These are phyloP conservation scores for Leptographium radiaticola DNA, from an alignment of 2,329 filamentous ascomycete genomes.

Conservation along the genomic window DNA sequence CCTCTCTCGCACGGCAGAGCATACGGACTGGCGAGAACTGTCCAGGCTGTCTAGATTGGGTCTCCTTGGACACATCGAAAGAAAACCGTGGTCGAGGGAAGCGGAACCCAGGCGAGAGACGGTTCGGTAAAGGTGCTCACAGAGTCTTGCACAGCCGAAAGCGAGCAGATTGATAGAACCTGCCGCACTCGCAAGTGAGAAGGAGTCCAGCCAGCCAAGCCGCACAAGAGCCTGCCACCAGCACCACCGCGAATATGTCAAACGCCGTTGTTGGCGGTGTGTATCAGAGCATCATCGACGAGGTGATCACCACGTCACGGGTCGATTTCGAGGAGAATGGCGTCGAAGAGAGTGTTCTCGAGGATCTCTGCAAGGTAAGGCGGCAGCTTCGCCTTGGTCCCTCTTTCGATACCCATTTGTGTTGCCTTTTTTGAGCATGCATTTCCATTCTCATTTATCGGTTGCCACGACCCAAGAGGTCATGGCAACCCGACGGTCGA, in stretches of 20 bases:
- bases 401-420: background rate
- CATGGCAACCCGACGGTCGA: background rate
- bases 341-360: slow-evolving; percentile 73
- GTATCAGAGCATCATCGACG: slow-evolving; percentile 65
- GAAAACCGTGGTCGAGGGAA: too few relatives aligned
- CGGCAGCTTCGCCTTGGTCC: background rate
- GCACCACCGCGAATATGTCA: slow-evolving; percentile 30
- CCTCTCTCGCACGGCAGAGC: too few relatives aligned
- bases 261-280: slow-evolving; percentile 56
- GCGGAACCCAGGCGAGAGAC: too few relatives aligned
- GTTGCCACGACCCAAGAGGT: background rate
- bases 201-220: too few relatives aligned
- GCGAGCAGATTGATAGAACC: too few relatives aligned
- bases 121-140: too few relatives aligned
- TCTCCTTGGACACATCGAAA: too few relatives aligned
- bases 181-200: too few relatives aligned
- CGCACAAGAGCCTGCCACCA: background rate
- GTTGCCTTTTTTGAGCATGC: background rate
- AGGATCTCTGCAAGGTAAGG: slow-evolving; percentile 79
- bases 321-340: slow-evolving; percentile 96
- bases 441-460: background rate
- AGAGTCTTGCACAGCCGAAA: too few relatives aligned
- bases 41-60: too few relatives aligned
- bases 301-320: slow-evolving; percentile 83
- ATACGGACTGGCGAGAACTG: too few relatives aligned